Conservation (phyloP, 78 protist species). For the slime mould (Dictyostelium discoideum) region DNA sequence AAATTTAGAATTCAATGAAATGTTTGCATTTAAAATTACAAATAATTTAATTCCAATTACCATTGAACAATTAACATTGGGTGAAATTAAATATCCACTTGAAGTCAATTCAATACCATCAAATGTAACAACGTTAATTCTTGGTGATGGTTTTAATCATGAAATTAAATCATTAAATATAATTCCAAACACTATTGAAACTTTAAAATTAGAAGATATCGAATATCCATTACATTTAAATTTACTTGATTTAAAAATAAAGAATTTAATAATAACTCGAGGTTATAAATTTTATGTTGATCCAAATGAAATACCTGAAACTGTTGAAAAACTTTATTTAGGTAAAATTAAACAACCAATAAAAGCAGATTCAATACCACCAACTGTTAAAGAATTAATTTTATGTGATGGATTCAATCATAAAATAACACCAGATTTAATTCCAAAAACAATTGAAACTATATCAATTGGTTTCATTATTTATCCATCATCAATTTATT, state of each 20-base stretch:
- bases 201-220: neutral
- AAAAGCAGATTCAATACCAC: neutral
- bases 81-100: neutral
- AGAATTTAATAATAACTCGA: neutral
- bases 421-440: neutral
- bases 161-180: neutral
- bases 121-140: neutral
- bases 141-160: neutral
- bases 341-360: neutral
- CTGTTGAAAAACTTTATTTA: neutral
- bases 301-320: neutral
- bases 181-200: neutral
- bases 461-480: neutral
- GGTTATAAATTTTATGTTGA: neutral
- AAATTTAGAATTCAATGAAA: neutral
- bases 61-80: neutral
- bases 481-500: neutral
- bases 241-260: neutral
- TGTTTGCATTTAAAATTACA: neutral
- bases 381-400: neutral
- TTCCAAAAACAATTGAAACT: neutral
- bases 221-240: neutral
- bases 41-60: neutral
- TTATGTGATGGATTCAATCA: neutral
- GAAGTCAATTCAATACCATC: neutral